phyloP scores from a whole-genome alignment of 495 filamentous ascomycete species.

The Pseudoneurospora amorphoporcata region DNA sequence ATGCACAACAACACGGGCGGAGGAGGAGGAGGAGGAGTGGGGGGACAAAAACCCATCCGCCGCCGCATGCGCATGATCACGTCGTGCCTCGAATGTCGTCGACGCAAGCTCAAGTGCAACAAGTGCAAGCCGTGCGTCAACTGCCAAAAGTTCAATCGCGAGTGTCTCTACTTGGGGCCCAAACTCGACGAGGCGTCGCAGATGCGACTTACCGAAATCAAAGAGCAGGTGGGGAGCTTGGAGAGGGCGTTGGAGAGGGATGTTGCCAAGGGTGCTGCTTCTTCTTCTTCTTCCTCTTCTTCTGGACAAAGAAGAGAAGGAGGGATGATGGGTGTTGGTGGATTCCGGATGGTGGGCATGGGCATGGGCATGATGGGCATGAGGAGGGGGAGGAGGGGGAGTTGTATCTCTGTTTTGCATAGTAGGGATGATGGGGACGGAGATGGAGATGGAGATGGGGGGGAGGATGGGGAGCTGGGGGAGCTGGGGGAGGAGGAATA shows the following conservation, averaged over 20 bases:
- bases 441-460: not conserved
- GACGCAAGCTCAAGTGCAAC: slow-evolving; percentile 73
- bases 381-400: not conserved
- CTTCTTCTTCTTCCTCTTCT: not conserved
- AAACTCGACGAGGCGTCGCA: slow-evolving; percentile 51
- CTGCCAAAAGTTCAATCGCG: slow-evolving; percentile 49
- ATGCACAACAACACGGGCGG: not conserved
- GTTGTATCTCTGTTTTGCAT: not conserved
- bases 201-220: slow-evolving; percentile 53
- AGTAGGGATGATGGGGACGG: not conserved
- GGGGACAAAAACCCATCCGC: slow-evolving; percentile 36
- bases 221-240: slow-evolving; percentile 56
- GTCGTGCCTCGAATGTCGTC: slow-evolving; percentile 61
- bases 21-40: too few relatives aligned
- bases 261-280: slow-evolving; percentile 26
- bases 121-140: slow-evolving; percentile 63
- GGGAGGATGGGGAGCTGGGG: slow-evolving; percentile 29
- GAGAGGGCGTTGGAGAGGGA: slow-evolving; percentile 53
- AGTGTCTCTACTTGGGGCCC: slow-evolving; percentile 56
- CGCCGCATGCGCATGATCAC: slow-evolving; percentile 60
- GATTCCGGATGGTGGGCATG: not conserved
- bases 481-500: slow-evolving; percentile 38
- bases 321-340: not conserved
- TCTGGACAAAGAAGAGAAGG: not conserved
- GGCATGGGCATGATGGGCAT: not conserved